Conservation (phyloP, 306 rosid species). For the Casuarina glauca region DNA sequence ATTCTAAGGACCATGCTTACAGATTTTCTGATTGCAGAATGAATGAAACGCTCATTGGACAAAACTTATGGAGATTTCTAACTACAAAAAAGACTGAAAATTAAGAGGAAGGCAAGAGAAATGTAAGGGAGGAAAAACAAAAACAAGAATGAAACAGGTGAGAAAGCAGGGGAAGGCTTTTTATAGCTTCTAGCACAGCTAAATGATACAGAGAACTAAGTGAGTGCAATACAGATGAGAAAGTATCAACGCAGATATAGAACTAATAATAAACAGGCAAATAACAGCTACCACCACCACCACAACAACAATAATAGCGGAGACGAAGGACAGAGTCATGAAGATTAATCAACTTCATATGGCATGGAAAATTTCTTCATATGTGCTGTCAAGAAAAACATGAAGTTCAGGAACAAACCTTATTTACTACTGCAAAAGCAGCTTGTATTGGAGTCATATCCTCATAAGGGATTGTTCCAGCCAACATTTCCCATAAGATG, state of each 20-base stretch:
- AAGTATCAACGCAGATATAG: neutral
- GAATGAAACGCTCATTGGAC: neutral
- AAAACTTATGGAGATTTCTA: neutral
- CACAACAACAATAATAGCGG: neutral
- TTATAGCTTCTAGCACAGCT: neutral
- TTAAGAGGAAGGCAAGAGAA: neutral
- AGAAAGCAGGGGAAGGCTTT: neutral
- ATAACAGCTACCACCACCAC: no score
- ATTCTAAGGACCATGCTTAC: neutral
- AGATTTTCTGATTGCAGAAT: neutral
- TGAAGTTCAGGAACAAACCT: slow-evolving; percentile 45
- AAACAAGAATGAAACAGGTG: neutral
- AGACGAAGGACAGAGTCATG: neutral
- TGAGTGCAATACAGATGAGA: neutral
- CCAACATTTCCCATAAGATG: slow-evolving; percentile 87
- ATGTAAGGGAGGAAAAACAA: neutral
- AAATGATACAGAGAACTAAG: neutral
- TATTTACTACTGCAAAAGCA: slow-evolving; percentile 90
- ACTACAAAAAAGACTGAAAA: neutral
- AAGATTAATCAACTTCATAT: neutral
- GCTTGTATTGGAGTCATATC: slow-evolving; percentile 98
- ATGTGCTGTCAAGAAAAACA: neutral
- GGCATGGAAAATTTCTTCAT: slow-evolving; percentile 11
- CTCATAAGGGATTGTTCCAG: slow-evolving; percentile 81
- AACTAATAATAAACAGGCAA: no score